Percentiles rank a stretch among this genome's conserved stretches.
Conservation (phyloP, 1,284 basidiomycete genomes). For the Pseudomicrostroma phylloplanum region DNA sequence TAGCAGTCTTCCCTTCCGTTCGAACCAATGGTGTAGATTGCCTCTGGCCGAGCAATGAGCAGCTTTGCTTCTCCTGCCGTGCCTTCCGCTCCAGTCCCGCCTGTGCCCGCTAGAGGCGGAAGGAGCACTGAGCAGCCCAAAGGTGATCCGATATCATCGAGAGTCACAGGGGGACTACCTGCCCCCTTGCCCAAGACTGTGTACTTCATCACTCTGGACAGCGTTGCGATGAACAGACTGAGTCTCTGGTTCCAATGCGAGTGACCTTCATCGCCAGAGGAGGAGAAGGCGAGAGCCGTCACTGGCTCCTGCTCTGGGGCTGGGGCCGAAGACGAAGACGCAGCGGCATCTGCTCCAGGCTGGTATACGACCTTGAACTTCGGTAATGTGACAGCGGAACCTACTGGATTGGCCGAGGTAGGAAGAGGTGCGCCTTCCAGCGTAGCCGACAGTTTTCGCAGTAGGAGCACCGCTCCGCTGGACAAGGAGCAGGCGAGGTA, state of each 20-base stretch:
- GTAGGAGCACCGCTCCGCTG: slow-evolving; percentile 87
- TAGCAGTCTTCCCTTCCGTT: slow-evolving; percentile 79
- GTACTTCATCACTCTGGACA: slow-evolving; percentile 70
- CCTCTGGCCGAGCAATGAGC: slow-evolving; percentile 82
- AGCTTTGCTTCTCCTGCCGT: slow-evolving; percentile 55
- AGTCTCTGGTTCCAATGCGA: slow-evolving; percentile 25
- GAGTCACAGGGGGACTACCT: slow-evolving; percentile 59
- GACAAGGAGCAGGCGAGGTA: slow-evolving; percentile 85
- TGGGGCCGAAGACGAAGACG: slow-evolving; percentile 4
- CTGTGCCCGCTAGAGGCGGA: slow-evolving; percentile 48
- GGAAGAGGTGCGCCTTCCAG: slow-evolving; percentile 57
- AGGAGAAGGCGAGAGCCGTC: slow-evolving; percentile 78
- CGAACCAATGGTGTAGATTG: slow-evolving; percentile 76
- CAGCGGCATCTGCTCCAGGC: slow-evolving; percentile 14
- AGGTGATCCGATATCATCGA: slow-evolving; percentile 79
- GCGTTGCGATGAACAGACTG: slow-evolving; percentile 80
- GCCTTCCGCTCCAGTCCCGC: neutral
- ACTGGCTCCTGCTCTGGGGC: slow-evolving; percentile 65
- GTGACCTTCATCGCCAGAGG: slow-evolving; percentile 2
- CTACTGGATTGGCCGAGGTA: slow-evolving; percentile 18
- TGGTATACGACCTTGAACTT: slow-evolving; percentile 49
- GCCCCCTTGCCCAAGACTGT: slow-evolving; percentile 72
- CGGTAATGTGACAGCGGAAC: slow-evolving; percentile 32
- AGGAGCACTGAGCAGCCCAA: slow-evolving; percentile 67
- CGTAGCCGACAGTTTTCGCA: slow-evolving; percentile 82